Conservation (phyloP, 192 early-diverging fungal species). For the Backusella luteola region DNA sequence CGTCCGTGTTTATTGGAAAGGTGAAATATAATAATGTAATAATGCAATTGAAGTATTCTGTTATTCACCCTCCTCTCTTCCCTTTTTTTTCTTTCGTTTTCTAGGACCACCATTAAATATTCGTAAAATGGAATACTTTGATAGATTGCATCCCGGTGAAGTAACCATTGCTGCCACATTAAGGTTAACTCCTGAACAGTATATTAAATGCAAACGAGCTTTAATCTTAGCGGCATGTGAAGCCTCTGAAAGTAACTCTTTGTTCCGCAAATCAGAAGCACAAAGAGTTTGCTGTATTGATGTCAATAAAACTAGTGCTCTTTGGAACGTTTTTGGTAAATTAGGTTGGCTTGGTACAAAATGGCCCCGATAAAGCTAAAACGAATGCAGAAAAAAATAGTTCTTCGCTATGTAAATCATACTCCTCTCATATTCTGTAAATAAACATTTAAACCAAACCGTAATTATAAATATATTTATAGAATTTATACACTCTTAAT, state of each 20-base stretch:
- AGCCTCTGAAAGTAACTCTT: slow-evolving; percentile 11
- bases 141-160: slow-evolving; percentile 31
- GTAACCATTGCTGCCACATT: slow-evolving; percentile 50
- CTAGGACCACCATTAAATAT: slow-evolving; percentile 33
- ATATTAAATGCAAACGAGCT: slow-evolving; percentile 70
- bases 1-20: slow-evolving; percentile 37
- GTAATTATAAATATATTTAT: not conserved
- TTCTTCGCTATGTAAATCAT: not conserved
- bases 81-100: not conserved
- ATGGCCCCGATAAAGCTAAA: slow-evolving; percentile 24
- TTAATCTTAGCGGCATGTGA: slow-evolving; percentile 55
- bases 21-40: slow-evolving; percentile 14
- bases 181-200: slow-evolving; percentile 71
- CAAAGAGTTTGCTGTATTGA: slow-evolving; percentile 80
- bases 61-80: not conserved
- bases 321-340: slow-evolving; percentile 75
- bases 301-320: slow-evolving; percentile 79
- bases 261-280: slow-evolving; percentile 81
- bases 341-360: slow-evolving; percentile 67
- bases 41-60: not conserved
- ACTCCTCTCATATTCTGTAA: not conserved
- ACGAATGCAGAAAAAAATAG: not conserved
- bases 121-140: slow-evolving; percentile 25
- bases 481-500: not conserved
- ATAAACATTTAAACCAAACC: slow-evolving; percentile 1